Percentiles rank a stretch among this genome's conserved stretches.
phyloP scores from a whole-genome alignment of 139 green algal species.

The Gonium pectorale region DNA sequence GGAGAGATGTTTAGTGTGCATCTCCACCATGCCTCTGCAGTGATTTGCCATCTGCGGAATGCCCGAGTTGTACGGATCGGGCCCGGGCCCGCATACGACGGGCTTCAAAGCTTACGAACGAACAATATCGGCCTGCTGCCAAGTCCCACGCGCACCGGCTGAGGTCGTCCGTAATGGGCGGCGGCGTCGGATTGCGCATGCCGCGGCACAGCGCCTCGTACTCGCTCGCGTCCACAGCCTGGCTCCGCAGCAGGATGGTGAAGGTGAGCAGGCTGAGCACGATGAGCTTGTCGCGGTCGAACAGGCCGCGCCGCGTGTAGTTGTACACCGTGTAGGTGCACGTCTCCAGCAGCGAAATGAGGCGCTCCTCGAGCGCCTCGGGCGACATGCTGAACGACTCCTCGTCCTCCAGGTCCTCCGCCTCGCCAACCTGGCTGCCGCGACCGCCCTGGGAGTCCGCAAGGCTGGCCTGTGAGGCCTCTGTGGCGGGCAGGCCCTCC shows the following conservation, averaged over 20 bases:
- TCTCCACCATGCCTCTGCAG: too few species aligned
- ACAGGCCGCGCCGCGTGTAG: slow-evolving; percentile 89
- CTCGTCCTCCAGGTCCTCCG: slow-evolving; percentile 62
- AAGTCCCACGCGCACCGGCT: slow-evolving; percentile 37
- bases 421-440: slow-evolving; percentile 30
- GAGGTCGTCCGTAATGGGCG: slow-evolving; percentile 86
- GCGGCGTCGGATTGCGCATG: slow-evolving; percentile 65
- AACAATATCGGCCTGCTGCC: neutral
- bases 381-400: slow-evolving; percentile 63
- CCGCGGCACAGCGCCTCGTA: slow-evolving; percentile 84
- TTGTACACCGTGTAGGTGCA: slow-evolving; percentile 90
- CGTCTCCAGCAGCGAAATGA: slow-evolving; percentile 75
- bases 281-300: slow-evolving; percentile 91
- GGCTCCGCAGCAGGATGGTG: slow-evolving; percentile 66
- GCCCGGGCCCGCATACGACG: too few species aligned
- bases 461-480: slow-evolving; percentile 35
- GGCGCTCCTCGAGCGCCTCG: slow-evolving; percentile 80
- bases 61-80: too few species aligned
- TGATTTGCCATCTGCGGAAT: too few species aligned
- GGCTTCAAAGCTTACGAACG: too few species aligned
- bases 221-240: slow-evolving; percentile 77
- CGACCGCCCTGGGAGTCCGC: slow-evolving; percentile 35
- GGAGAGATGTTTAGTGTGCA: too few species aligned
- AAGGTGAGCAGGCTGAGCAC: slow-evolving; percentile 87
- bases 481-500: slow-evolving; percentile 6